Base-by-base conservation (phyloP, 176 grass and related monocot species). In the Carex kokanica region DNA sequence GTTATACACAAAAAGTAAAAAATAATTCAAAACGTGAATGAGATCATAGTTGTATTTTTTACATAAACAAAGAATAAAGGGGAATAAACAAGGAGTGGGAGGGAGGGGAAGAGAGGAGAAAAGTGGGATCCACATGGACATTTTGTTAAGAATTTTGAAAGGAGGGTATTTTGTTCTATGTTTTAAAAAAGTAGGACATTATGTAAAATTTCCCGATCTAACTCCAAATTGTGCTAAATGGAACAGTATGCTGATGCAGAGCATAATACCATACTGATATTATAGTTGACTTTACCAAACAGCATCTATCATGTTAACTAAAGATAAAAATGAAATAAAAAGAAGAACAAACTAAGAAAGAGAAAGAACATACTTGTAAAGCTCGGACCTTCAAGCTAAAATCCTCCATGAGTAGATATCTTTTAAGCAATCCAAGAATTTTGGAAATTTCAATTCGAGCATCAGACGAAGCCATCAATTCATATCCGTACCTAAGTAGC, bases 351-450 rank as follows among this genome's bases (percentile, higher is more conserved):
- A 78, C 27, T 71, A 55, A 79, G 31, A 72, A 29, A 84, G 15
- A 40, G 32, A 68, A 84, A 74, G 34, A 67, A 84, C 83, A 81
- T 47, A 93, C 95, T 92, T 98, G 95, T 82, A 95, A 90, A 88
- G 89, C 91, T 89, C 97, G 93, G 72, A 96, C 83, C 74, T 96
- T 99, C 83, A 99, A 99, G 86, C 78, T 84, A 83, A 99, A 96
- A 63, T 99, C 97, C 8, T 99, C 91, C 85, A 74, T 85, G 21
- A 83, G 54, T 88, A 99, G 88, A 85, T 89, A 99, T 45, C 70
- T 93, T 78, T 91, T 93, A 29, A 96, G 82, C 85, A 96, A 93
- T 41, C 84, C 78, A 18, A 99, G 84, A 85, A 90, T 93, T 84
- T 96, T 96, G 62, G 82, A 82, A 51, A 96, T 90, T 88, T 91